Percentiles rank a stretch among this genome's conserved stretches.
Conservation (phyloP, 306 rosid species). For the Cicer yamashitae region DNA sequence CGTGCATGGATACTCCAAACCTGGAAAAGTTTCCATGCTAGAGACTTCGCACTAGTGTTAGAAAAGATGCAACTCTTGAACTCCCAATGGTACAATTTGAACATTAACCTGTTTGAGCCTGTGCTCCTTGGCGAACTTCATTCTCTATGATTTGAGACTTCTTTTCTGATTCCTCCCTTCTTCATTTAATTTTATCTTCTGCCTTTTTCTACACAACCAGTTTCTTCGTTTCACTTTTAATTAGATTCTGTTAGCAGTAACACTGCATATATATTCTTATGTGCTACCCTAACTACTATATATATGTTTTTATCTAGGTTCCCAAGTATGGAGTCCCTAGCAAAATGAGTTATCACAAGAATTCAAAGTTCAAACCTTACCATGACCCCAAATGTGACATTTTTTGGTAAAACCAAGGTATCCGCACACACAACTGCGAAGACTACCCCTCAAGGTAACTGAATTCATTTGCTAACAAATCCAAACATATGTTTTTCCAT, state of each 20-base stretch:
- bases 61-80: background rate
- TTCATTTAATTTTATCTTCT: background rate
- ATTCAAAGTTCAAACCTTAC: background rate
- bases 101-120: constrained; percentile 3
- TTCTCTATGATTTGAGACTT: constrained; percentile 30
- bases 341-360: background rate
- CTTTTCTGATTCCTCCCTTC: background rate
- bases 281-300: background rate
- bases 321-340: background rate
- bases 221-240: background rate
- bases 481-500: background rate
- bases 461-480: background rate
- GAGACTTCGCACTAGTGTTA: background rate
- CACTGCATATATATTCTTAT: background rate
- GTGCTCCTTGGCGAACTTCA: constrained; percentile 11
- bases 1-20: background rate
- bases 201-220: background rate
- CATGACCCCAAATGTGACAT: background rate
- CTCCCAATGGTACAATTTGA: constrained; percentile 6
- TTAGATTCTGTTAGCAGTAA: background rate
- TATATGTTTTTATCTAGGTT: background rate
- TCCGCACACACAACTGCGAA: background rate
- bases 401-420: background rate
- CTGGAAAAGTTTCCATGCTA: constrained; percentile 4
- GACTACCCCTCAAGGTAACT: background rate